phyloP scores from a whole-genome alignment of 2,329 filamentous ascomycete species.

The Bipolaris bicolor region DNA sequence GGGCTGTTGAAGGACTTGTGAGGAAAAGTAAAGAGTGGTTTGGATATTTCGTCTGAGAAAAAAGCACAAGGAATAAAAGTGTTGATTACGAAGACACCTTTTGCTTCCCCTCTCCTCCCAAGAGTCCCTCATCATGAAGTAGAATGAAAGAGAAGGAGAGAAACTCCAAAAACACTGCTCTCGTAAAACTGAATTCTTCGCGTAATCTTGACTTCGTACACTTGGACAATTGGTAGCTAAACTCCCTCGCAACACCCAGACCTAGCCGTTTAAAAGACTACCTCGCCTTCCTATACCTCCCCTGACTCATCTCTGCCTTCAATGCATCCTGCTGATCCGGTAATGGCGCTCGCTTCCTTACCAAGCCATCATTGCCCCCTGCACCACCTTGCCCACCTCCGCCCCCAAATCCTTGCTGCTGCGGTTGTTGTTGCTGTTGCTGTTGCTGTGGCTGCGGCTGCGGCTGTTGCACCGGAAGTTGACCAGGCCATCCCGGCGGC shows the following conservation, averaged over 20 bases:
- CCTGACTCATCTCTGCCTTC: conserved; percentile 73
- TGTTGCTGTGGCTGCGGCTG: not conserved
- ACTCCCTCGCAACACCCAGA: not conserved
- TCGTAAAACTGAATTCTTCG: not conserved
- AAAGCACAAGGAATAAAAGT: not conserved
- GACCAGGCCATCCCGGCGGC: conserved; percentile 20
- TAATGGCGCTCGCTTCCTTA: conserved; percentile 65
- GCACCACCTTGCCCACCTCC: conserved; percentile 36
- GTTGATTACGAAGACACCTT: not conserved
- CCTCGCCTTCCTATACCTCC: conserved; percentile 52
- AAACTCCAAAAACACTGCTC: not conserved
- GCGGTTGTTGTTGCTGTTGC: conserved; percentile 6
- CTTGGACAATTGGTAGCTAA: not conserved
- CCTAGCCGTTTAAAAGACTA: conserved; percentile 1
- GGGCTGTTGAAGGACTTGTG: conserved; percentile 25
- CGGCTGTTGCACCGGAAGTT: not conserved
- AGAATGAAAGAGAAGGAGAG: not conserved
- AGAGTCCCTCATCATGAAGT: no score
- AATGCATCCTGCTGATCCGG: conserved; percentile 86
- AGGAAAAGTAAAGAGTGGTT: not conserved
- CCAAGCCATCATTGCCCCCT: conserved; percentile 26
- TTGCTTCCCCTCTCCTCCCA: no score
- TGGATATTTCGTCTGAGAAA: no score
- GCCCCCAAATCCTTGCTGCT: conserved; percentile 22
- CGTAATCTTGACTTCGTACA: not conserved